Evolutionary conservation across 2,329 filamentous ascomycete species (phyloP).

Genomic region (Cryoendolithus antarcticus): DNA sequence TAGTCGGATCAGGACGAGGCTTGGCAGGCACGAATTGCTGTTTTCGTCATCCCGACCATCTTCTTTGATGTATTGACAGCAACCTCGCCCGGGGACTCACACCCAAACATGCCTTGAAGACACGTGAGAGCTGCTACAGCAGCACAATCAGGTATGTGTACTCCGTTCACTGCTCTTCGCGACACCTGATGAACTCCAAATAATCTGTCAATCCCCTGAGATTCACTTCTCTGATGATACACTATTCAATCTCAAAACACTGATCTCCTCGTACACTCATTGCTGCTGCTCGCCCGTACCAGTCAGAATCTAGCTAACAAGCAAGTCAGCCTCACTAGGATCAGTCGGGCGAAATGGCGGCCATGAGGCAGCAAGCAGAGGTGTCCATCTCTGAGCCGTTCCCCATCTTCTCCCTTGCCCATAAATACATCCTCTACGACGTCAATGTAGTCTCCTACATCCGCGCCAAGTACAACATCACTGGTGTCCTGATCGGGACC

Average conservation of each 20-base stretch:
- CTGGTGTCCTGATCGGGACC: constrained; percentile 73
- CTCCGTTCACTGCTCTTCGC: not conserved
- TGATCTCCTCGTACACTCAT: no score
- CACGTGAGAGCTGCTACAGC: no score
- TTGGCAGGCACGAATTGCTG: not conserved
- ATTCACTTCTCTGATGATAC: constrained; percentile 12
- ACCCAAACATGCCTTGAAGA: no score
- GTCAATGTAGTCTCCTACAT: constrained; percentile 65
- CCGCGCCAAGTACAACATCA: constrained; percentile 70
- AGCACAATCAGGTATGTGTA: no score
- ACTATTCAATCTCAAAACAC: no score
- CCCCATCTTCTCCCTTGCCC: constrained; percentile 67
- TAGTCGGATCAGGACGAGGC: not conserved
- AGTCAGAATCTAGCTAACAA: no score
- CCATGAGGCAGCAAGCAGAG: constrained; percentile 17
- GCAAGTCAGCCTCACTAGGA: no score
- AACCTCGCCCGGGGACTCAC: constrained; percentile 1
- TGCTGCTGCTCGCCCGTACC: no score
- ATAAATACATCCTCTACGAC: constrained; percentile 82
- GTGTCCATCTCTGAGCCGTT: constrained; percentile 42
- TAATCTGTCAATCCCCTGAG: constrained; percentile 77
- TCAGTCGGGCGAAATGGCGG: no score
- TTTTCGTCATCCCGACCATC: constrained; percentile 2
- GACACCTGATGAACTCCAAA: not conserved
- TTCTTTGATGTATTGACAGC: constrained; percentile 2